phyloP scores from a whole-genome alignment of 2,329 filamentous ascomycete species.

The Ceratocystis ficicola region DNA sequence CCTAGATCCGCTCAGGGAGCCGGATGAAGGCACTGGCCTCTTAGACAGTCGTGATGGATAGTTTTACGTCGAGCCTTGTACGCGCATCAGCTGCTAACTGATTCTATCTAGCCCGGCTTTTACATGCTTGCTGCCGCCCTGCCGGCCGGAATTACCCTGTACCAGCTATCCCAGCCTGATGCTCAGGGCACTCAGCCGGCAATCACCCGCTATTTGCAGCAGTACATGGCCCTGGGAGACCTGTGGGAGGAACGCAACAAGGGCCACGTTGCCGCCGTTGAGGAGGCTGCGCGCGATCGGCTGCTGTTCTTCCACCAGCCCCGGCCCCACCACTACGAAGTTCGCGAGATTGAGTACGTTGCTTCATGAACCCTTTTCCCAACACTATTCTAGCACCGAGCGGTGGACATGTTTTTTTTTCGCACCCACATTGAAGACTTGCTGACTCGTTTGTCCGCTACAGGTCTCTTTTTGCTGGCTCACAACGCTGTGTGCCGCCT shows the following conservation, averaged over 20 bases:
- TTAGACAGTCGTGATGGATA: too few species aligned
- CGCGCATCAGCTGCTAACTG: background rate
- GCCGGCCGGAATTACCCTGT: conserved; percentile 35
- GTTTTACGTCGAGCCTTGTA: too few species aligned
- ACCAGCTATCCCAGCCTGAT: conserved; percentile 39
- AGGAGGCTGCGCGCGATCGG: conserved; percentile 47
- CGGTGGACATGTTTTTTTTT: too few species aligned
- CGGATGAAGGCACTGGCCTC: background rate
- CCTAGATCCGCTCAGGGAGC: background rate
- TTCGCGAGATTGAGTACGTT: conserved; percentile 47
- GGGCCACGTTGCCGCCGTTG: conserved; percentile 39
- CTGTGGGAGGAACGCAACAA: conserved; percentile 43
- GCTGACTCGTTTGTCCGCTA: conserved; percentile 32
- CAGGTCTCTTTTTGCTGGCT: conserved; percentile 44
- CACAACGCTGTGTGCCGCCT: conserved; percentile 28
- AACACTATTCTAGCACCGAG: background rate
- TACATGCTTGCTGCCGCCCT: conserved; percentile 37
- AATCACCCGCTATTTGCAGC: conserved; percentile 36
- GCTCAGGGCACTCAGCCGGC: conserved; percentile 40
- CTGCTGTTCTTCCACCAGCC: conserved; percentile 40
- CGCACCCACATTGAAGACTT: too few species aligned
- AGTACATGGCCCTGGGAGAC: conserved; percentile 36
- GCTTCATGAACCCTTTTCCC: background rate
- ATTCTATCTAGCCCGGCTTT: conserved; percentile 35
- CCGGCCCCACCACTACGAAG: conserved; percentile 38